Base-by-base conservation (phyloP, 805 yeast species). In the Maudiozyma serrabonitensis region DNA sequence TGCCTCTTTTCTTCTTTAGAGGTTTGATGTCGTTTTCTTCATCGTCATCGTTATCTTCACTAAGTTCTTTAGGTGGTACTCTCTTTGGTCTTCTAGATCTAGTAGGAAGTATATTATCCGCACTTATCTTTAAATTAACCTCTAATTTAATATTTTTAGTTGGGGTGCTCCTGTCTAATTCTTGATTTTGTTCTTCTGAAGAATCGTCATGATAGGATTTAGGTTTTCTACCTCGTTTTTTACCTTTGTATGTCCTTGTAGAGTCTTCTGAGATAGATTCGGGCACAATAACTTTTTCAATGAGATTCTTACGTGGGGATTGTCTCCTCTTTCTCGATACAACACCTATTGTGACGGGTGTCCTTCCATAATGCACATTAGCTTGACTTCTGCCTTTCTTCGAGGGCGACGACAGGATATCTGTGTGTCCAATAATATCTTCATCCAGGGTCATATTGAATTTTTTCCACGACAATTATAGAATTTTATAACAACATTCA, bases 401-500 rank as follows among this genome's bases (percentile, higher is more conserved):
- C 5, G 53, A 46, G 3, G 64, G 63, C 3, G 59, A 54, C 1
- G 62, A 57, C 18, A 59, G 34, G 8, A 61, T 58, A 46, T 59
- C 64, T 6, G 40, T 49, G 46, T 61, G 64, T 9, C 39, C 50
- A n/a, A 57, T 56, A 43, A 61, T 56, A 47, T 55, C 63, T 4
- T 46, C 45, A 43, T 46, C 41, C 2, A n/a, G 19, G 12, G 31
- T 19, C 50, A 38, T 21, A 4, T 21, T 21, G 23, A 21, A 21
- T 21, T 21, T 21, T 21, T 21, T 21, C 23, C 23, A 21, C 23
- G 3, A 21, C 23, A 21, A 21, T 21, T 21, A 21, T 21, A 21
- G 4, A 21, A 21, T 21, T 21, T 21, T 21, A 21, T 21, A 21
- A 21, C 23, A 21, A 21, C 23, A 3, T 21, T 21, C 23, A 21